These are phyloP conservation scores for Cryoendolithus antarcticus DNA, from an alignment of 2,329 filamentous ascomycete genomes.

Conservation along the genomic window DNA sequence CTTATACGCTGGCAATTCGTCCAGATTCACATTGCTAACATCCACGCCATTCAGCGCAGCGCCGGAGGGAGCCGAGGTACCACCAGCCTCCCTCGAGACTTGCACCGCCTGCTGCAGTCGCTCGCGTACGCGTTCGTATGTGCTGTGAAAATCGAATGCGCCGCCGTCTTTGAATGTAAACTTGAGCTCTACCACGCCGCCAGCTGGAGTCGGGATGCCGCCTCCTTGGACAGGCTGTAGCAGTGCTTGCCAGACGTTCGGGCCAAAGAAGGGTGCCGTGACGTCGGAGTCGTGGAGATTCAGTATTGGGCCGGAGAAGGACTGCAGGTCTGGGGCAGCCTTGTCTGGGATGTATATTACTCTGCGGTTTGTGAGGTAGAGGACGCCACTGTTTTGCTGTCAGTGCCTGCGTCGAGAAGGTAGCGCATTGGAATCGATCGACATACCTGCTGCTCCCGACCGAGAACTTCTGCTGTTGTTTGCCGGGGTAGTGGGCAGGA, in stretches of 20 bases:
- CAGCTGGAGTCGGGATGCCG: conserved; percentile 59
- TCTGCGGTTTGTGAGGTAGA: conserved; percentile 35
- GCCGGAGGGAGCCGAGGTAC: conserved; percentile 8
- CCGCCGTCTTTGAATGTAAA: conserved; percentile 90
- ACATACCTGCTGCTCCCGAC: conserved; percentile 10
- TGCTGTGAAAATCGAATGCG: conserved; percentile 78
- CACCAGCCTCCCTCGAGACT: conserved; percentile 39
- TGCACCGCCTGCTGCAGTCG: conserved; percentile 70
- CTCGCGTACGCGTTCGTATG: conserved; percentile 75
- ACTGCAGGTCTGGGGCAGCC: too few species aligned
- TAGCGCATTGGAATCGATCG: background rate
- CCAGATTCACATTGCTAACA: conserved; percentile 58
- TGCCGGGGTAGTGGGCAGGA: conserved; percentile 48
- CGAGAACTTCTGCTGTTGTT: conserved; percentile 34
- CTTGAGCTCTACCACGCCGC: conserved; percentile 65
- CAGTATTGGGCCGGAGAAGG: conserved; percentile 78
- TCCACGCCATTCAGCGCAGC: conserved; percentile 39
- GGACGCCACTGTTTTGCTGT: conserved; percentile 8
- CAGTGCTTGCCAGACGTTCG: conserved; percentile 75
- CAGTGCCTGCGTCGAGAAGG: background rate
- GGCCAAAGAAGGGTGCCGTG: conserved; percentile 80
- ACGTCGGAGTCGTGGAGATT: conserved; percentile 80
- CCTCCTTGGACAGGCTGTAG: conserved; percentile 74
- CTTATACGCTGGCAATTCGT: conserved; percentile 82
- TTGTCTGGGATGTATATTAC: conserved; percentile 68